Base-by-base conservation (phyloP, 805 yeast species). In the Deakozyma indianensis region DNA sequence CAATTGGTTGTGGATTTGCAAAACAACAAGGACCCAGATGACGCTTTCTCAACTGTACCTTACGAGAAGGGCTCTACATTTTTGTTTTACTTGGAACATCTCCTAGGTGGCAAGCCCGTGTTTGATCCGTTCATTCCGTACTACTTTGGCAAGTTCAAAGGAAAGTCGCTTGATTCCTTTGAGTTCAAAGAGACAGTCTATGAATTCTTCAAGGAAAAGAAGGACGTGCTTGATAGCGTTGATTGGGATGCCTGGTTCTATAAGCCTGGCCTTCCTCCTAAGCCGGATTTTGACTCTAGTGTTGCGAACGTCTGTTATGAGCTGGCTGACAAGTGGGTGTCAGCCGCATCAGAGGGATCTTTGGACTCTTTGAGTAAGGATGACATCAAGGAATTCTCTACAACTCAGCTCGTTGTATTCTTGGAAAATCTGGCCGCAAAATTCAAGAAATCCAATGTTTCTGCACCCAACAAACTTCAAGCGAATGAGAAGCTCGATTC, bases 41-140 rank as follows among this genome's bases (percentile, higher is more conserved):
- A 86, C 55, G 80, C 94, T 0, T 87, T 85, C 62, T 78, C 86
- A 27, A 69, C 83, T 1, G 94, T 87, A 41, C 95, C 95, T 2
- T 87, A 87, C 62, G 96, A 87, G 60, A 86, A 86, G 62, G 96
- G 96, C 4, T 82, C 80, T 55, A 84, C 81, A 53, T 70, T 87
- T 56, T 68, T 88, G 48, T 83, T 75, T 65, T 75, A 77, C 54
- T 69, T 87, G 43, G 96, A 88, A 63, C 72, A 69, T 42, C 58
- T 68, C 29, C 66, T 87, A 9, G 85, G 90, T 41, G 87, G 85
- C 32, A 63, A 51, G 41, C 68, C 68, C 21, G 71, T 62, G 16
- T 87, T 85, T 59, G 94, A 85, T 60, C 80, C 83, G 43, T 87
- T 83, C 57, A 79, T 87, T 55, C 83, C 81, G 47, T 73, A 71